Evolutionary conservation across 352 stramenopile genomes (phyloP).

Genomic region (Phytopythium vexans): DNA sequence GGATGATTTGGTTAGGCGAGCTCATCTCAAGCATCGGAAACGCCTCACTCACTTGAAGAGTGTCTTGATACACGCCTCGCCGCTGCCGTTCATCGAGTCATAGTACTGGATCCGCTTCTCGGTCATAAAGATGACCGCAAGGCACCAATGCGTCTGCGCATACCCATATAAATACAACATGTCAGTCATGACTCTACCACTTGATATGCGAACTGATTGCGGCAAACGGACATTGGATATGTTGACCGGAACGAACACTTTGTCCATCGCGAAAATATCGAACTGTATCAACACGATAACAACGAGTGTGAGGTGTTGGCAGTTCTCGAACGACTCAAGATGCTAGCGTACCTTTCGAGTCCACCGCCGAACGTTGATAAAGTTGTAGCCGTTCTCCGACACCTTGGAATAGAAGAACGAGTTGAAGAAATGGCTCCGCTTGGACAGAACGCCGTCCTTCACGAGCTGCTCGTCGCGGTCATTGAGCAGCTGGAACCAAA

Average conservation of each 20-base stretch:
- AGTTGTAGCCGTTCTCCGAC: slow-evolving; percentile 81
- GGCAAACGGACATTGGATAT: slow-evolving; percentile 72
- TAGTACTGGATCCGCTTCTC: slow-evolving; percentile 90
- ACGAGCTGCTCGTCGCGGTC: slow-evolving; percentile 67
- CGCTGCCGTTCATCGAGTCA: slow-evolving; percentile 79
- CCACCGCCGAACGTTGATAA: slow-evolving; percentile 79
- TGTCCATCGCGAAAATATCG: slow-evolving; percentile 89
- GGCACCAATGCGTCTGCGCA: slow-evolving; percentile 79
- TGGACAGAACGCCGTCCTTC: slow-evolving; percentile 36
- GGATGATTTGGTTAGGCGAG: neutral
- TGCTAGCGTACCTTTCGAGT: slow-evolving; percentile 60
- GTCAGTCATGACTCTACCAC: neutral
- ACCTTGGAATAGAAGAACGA: slow-evolving; percentile 87
- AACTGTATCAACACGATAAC: slow-evolving; percentile 31
- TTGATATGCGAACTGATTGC: neutral
- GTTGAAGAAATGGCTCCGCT: slow-evolving; percentile 82
- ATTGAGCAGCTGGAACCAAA: slow-evolving; percentile 80
- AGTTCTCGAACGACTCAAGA: neutral
- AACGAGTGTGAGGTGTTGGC: neutral
- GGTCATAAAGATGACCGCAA: slow-evolving; percentile 84
- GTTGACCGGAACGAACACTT: slow-evolving; percentile 86
- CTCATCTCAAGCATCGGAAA: neutral
- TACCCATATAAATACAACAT: neutral
- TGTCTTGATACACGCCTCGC: slow-evolving; percentile 66
- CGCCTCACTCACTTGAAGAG: slow-evolving; percentile 38